phyloP scores from a whole-genome alignment of 2,329 filamentous ascomycete species.

The Dactylella cylindrospora region DNA sequence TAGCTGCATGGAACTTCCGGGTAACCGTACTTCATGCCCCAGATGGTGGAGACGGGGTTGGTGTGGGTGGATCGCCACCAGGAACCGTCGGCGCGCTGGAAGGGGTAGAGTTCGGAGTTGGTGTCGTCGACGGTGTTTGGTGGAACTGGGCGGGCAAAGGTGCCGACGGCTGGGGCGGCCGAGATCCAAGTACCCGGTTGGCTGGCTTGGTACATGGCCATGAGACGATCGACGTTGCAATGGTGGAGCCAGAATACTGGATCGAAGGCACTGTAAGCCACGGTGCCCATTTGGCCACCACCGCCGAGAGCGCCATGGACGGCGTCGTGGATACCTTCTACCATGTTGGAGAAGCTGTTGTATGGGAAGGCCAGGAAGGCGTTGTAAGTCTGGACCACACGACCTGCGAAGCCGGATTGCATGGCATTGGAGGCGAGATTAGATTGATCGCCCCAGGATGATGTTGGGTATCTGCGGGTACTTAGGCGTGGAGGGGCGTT shows the following conservation, averaged over 20 bases:
- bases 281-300: constrained; percentile 52
- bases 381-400: constrained; percentile 28
- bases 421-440: constrained; percentile 18
- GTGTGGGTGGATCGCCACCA: constrained; percentile 30
- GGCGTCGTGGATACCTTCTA: constrained; percentile 57
- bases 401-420: constrained; percentile 17
- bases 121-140: constrained; percentile 31
- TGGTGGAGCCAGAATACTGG: constrained; percentile 48
- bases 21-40: constrained; percentile 38
- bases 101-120: constrained; percentile 31
- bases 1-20: constrained; percentile 42
- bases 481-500: constrained; percentile 11
- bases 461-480: constrained; percentile 25
- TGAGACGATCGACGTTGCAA: constrained; percentile 48
- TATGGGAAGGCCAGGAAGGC: constrained; percentile 38
- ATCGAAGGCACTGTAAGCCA: constrained; percentile 58
- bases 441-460: constrained; percentile 21
- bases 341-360: constrained; percentile 44
- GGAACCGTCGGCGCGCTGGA: constrained; percentile 31
- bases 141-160: constrained; percentile 29
- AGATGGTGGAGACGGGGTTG: constrained; percentile 35
- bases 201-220: constrained; percentile 49
- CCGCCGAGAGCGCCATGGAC: constrained; percentile 60
- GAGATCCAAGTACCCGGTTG: constrained; percentile 45
- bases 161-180: constrained; percentile 34